Evolutionary conservation across 352 stramenopile species (phyloP), one percentile per base, ranked within the genome.

Genomic region (Globisporangium orthogonon): DNA sequence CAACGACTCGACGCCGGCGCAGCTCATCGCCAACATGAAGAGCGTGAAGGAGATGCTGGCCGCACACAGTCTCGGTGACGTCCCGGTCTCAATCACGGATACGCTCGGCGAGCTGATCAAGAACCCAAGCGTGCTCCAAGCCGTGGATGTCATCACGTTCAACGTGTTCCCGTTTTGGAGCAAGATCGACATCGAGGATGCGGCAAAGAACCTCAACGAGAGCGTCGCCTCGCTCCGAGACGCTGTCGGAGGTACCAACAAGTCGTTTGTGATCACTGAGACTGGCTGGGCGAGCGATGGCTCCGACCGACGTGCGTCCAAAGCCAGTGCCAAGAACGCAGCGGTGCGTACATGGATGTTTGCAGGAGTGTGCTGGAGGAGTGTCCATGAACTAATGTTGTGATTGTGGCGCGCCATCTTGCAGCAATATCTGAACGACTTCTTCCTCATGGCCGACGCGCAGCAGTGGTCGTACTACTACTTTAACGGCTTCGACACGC

Each of bases 141-240:
- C 70, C 17, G 77, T 87, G 39, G 77, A 88, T 61, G 78, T 82
- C 41, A 66, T 87, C 46, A 73, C 70, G 47, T 76, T 70, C 44
- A 90, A 88, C 52, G 64, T 73, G 49, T 90, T 90, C 45, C 71
- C 80, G 17, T 90, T 87, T 65, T 90, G 80, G 80, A 70, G 86
- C 61, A 73, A 74, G 50, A 53, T 69, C 3, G 52, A 50, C 11
- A 60, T 83, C 23, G 59, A 77, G 41, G 60, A 60, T 7, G 73
- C 66, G n/a, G 71, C 65, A 13, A 57, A 66, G 18, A 58, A 66
- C 31, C 81, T 88, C 43, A 76, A 83, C 60, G 65, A 62, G 52
- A 75, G 77, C 44, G 74, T 82, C 58, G 50, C 66, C 29, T 59
- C 61, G 43, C 63, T 88, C 1, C 52, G 69, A 10, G 37, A 73